Percentiles rank a stretch among this genome's conserved stretches.
phyloP scores from a whole-genome alignment of 768 basidiomycete species.

The Asterophora parasitica region DNA sequence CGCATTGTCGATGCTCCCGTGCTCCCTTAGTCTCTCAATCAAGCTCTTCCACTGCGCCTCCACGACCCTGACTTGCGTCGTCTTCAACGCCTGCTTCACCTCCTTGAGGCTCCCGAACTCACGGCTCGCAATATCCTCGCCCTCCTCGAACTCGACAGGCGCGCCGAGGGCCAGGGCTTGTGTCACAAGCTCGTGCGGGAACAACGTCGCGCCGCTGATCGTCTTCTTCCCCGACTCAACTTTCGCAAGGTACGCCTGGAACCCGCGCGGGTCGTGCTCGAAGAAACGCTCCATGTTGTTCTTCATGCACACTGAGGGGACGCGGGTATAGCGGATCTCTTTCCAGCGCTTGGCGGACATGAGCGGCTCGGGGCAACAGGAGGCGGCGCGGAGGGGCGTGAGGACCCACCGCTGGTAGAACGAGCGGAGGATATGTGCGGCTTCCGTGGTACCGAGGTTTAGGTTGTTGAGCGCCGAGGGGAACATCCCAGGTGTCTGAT shows the following conservation, averaged over 20 bases:
- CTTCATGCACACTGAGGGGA: conserved; percentile 60
- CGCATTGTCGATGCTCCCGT: conserved; percentile 53
- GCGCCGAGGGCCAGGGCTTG: conserved; percentile 25
- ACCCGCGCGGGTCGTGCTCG: conserved; percentile 53
- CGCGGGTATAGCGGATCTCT: conserved; percentile 53
- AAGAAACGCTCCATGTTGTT: conserved; percentile 51
- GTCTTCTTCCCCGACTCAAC: conserved; percentile 51
- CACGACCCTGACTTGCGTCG: conserved; percentile 38
- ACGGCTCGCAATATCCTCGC: neutral
- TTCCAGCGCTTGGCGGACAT: conserved; percentile 60
- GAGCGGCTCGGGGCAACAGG: conserved; percentile 49
- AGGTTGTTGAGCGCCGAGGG: conserved; percentile 31
- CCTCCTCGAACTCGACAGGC: neutral
- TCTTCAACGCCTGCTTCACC: conserved; percentile 25
- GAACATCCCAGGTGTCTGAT: conserved; percentile 17
- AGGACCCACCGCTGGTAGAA: conserved; percentile 58
- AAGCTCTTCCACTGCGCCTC: conserved; percentile 68
- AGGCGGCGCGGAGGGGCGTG: conserved; percentile 45
- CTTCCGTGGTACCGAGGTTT: conserved; percentile 20
- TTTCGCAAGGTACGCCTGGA: conserved; percentile 49
- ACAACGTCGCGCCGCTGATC: conserved; percentile 64
- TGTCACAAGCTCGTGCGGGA: conserved; percentile 57
- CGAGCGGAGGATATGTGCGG: conserved; percentile 43
- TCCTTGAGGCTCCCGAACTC: conserved; percentile 23
- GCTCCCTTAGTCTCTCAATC: conserved; percentile 45